These are phyloP conservation scores for Colletotrichum graminicola DNA, from an alignment of 2,329 filamentous ascomycete genomes.

Conservation along the genomic window DNA sequence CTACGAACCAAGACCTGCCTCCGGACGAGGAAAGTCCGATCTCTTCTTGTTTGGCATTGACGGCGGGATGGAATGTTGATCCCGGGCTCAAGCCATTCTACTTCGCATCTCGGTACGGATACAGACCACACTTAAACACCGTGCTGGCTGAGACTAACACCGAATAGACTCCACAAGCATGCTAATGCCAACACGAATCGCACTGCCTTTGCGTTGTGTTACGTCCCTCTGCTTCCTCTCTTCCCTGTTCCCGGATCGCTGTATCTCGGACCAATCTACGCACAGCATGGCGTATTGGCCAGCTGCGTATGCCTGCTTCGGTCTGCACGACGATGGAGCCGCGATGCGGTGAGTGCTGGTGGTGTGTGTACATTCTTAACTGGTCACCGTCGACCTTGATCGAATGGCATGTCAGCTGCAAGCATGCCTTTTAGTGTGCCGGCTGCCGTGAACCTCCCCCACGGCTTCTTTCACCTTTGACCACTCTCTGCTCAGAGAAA, in stretches of 20 bases:
- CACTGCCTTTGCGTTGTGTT: slow-evolving; percentile 11
- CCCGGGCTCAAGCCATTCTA: background rate
- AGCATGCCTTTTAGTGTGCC: slow-evolving; percentile 12
- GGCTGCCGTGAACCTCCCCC: slow-evolving; percentile 10
- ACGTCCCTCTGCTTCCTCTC: slow-evolving; percentile 14
- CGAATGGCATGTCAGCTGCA: slow-evolving; percentile 2
- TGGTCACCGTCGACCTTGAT: slow-evolving; percentile 13
- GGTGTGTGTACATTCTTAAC: slow-evolving; percentile 1
- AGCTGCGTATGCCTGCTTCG: slow-evolving; percentile 29
- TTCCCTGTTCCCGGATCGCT: slow-evolving; percentile 5
- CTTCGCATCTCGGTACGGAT: background rate
- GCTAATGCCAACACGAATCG: slow-evolving; percentile 24
- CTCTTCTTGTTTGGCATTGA: background rate
- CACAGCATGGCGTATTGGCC: slow-evolving; percentile 23
- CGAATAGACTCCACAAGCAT: background rate
- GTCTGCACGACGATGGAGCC: slow-evolving; percentile 38
- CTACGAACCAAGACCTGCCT: background rate
- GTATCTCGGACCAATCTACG: slow-evolving; percentile 31
- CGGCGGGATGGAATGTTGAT: slow-evolving; percentile 2
- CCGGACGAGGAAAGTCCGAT: slow-evolving; percentile 10
- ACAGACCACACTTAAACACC: background rate
- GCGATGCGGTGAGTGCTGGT: slow-evolving; percentile 37
- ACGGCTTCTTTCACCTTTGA: background rate
- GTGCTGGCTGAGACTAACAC: slow-evolving; percentile 12
- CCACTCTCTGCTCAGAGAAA: slow-evolving; percentile 21